These are phyloP conservation scores for Fusarium nurragi DNA, from an alignment of 2,329 filamentous ascomycete species.

Conservation along the genomic window DNA sequence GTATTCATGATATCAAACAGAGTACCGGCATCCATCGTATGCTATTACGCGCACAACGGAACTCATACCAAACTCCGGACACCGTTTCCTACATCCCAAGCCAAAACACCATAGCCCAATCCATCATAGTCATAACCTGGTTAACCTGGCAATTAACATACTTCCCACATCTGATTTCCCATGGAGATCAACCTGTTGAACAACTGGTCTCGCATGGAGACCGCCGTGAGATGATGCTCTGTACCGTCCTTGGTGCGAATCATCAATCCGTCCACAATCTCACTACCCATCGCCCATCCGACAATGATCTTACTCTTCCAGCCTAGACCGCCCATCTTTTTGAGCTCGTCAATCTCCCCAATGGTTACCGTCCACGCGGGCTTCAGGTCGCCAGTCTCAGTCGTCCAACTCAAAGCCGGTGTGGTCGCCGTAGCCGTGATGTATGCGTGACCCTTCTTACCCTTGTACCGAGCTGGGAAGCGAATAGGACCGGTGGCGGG, in stretches of 20 bases:
- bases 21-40: not conserved
- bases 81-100: not conserved
- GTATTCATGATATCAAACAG: conserved; percentile 9
- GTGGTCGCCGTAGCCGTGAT: conserved; percentile 73
- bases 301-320: conserved; percentile 88
- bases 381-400: conserved; percentile 63
- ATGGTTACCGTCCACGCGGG: conserved; percentile 77
- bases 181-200: conserved; percentile 83
- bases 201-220: conserved; percentile 77
- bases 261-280: conserved; percentile 79
- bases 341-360: conserved; percentile 75
- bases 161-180: conserved; percentile 85
- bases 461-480: conserved; percentile 77
- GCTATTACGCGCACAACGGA: not conserved
- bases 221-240: conserved; percentile 72
- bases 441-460: conserved; percentile 77
- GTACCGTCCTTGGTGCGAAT: conserved; percentile 68
- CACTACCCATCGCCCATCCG: conserved; percentile 77
- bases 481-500: conserved; percentile 73
- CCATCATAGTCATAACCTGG: not conserved
- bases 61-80: conserved; percentile 18
- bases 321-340: conserved; percentile 81
- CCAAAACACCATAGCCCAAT: not conserved
- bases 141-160: conserved; percentile 60
- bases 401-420: conserved; percentile 72